Base-by-base conservation (phyloP, 2,329 filamentous ascomycete genomes). In the Trichoderma polysporum region DNA sequence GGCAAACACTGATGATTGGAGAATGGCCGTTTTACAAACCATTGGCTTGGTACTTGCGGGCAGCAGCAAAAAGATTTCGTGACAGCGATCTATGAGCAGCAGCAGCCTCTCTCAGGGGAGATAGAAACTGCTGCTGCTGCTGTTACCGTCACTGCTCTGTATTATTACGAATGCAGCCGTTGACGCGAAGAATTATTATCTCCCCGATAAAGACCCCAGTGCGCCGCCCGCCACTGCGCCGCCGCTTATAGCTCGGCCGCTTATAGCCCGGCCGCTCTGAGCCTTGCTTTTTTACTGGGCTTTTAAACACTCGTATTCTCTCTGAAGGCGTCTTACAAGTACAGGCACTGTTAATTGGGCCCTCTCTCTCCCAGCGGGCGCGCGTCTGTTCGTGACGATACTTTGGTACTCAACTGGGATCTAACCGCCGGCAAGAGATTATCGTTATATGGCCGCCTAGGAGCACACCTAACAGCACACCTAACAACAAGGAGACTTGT, bases 341-440 rank as follows among this genome's bases (percentile, higher is more conserved):
- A 57, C 33, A 50, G 12, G 13, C 12, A 15, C 47, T 12, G 22
- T 60, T 19, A n/a, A 35, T 19, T 52, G 58, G 58, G 13, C 54
- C 22, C 22, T 52, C 45, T 61, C 58, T 52, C 33, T 61, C 58
- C 41, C 57, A 37, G 57, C 41, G 58, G 58, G 45, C 58, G 58
- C 58, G 58, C 58, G 58, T 33, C 45, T 39, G 58, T 52, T 39
- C 17, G 45, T 31, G 22, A 50, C 47, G 47, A 50, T 52, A 10
- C 41, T 10, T 17, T 22, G 41, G 41, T 12, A 22, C 37, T 52
- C 58, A 37, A n/a, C 58, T 29, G 22, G 58, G 58, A 50, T 61
- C 45, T 61, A 61, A 52, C 58, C 45, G 58, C 58, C 45, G 33
- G 58, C 58, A 50, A 50, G 31, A 19, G 39, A 49, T 22, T 0